Evolutionary conservation across 2,329 filamentous ascomycete genomes (phyloP).

Genomic region (Colletotrichum sp.): DNA sequence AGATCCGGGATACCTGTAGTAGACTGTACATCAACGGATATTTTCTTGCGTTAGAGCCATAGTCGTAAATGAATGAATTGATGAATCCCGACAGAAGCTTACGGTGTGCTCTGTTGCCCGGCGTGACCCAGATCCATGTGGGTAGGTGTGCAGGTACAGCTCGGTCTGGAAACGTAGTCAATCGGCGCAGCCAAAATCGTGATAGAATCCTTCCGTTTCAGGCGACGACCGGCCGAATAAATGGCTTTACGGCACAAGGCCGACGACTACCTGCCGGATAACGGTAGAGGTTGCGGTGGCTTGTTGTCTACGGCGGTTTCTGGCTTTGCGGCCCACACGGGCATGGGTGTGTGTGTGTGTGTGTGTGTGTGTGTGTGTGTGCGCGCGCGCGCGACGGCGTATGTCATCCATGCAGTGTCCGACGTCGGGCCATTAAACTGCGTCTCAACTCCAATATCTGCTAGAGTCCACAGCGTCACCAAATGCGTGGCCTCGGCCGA

Average conservation of each 20-base stretch:
- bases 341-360: no score
- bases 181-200: no score
- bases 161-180: no score
- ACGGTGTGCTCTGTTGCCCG: not conserved
- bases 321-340: not conserved
- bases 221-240: no score
- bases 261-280: no score
- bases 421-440: not conserved
- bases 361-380: no score
- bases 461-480: not conserved
- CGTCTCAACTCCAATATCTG: not conserved
- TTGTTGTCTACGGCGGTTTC: not conserved
- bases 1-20: conserved; percentile 18
- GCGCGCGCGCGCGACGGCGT: no score
- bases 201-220: no score
- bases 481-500: not conserved
- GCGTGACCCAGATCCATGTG: no score
- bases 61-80: conserved; percentile 20
- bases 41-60: conserved; percentile 21
- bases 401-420: not conserved
- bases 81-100: conserved; percentile 4
- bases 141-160: no score
- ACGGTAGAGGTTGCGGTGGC: no score
- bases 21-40: conserved; percentile 24
- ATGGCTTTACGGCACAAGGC: no score